Base-by-base conservation (phyloP, 129 eudicot species). In the Sambucus nigra region DNA sequence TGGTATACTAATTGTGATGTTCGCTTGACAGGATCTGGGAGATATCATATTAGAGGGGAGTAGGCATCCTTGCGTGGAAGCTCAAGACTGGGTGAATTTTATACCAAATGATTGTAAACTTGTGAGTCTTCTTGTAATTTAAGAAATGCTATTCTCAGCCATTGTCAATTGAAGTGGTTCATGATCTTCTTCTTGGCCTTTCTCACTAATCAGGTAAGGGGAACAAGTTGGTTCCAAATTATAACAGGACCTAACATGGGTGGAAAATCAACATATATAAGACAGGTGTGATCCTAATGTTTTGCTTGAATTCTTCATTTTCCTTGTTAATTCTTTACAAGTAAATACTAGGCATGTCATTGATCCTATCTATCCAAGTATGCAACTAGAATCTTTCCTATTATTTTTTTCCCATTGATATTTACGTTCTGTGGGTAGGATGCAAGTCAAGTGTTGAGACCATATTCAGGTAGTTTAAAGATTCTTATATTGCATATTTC, bases 211-310 rank as follows among this genome's bases (percentile, higher is more conserved):
- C 76, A 91, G 99, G 75, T 91, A 20, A 79, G 94, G 72, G 95
- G 70, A 28, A 41, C 67, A 64, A 91, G 99, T 61, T 91, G 99
- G 99, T 86, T 86, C 76, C 99, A 91, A 57, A 81, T 91, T 58
- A 91, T 91, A 40, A 91, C 99, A 51, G 99, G 99, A 33, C 99
- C 99, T 21, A 86, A 91, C 77, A 91, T 91, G 99, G 99, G 99
- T 69, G 99, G 99, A 45, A 91, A 91, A 61, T 91, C 99, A 24
- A 91, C 99, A 28, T 91, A 51, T 63, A 91, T 91, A 48, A 74
- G 99, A 26, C 99, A 91, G 95, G 95, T 87, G 33, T 44, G 17
- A 18, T 64, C 52, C 54, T 63, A 45, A 18, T 47, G 16, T 31
- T 23, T 44, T 60, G 31, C 24, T n/a, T 47, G 55, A 7, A 35